phyloP scores from a whole-genome alignment of 208 protist genomes.

The Endotrypanum monterogeii region DNA sequence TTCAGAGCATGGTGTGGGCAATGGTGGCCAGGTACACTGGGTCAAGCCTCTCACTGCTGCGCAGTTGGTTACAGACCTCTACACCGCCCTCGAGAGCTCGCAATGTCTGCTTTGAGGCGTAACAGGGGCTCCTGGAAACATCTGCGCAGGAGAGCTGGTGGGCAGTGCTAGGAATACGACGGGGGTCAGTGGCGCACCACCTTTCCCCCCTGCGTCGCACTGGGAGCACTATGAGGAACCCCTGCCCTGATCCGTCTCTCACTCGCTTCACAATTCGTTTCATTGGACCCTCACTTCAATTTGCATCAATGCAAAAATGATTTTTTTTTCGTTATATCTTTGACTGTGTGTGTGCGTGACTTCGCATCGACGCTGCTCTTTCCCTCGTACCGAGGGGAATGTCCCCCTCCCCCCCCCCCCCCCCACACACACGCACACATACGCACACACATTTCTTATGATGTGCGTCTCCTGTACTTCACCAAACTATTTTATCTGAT shows the following conservation, averaged over 20 bases:
- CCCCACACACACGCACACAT: too few species aligned
- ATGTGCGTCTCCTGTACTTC: too few species aligned
- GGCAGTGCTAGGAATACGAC: neutral
- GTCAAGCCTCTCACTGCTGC: slow-evolving; percentile 19
- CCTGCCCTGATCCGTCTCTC: neutral
- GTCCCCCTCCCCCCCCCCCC: too few species aligned
- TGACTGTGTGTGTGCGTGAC: neutral
- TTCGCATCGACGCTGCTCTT: too few species aligned
- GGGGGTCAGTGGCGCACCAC: too few species aligned
- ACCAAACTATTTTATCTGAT: too few species aligned
- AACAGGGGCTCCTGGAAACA: too few species aligned
- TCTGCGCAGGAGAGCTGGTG: slow-evolving; percentile 1
- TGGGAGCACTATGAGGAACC: neutral
- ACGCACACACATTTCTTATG: too few species aligned
- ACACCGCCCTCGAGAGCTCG: slow-evolving; percentile 25
- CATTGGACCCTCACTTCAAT: neutral
- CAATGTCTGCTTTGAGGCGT: slow-evolving; percentile 9
- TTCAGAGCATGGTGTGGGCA: slow-evolving; percentile 10
- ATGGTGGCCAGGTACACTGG: slow-evolving; percentile 20
- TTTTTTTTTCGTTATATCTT: neutral
- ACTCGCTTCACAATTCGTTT: neutral
- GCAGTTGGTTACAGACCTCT: slow-evolving; percentile 22
- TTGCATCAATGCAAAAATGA: neutral
- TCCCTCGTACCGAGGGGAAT: too few species aligned
- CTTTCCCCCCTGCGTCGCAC: neutral